A percentile compares a stretch with the other conserved stretches of the same genome.
Evolutionary conservation across 495 filamentous ascomycete species (phyloP).

Genomic region (Elasticomyces elasticus): DNA sequence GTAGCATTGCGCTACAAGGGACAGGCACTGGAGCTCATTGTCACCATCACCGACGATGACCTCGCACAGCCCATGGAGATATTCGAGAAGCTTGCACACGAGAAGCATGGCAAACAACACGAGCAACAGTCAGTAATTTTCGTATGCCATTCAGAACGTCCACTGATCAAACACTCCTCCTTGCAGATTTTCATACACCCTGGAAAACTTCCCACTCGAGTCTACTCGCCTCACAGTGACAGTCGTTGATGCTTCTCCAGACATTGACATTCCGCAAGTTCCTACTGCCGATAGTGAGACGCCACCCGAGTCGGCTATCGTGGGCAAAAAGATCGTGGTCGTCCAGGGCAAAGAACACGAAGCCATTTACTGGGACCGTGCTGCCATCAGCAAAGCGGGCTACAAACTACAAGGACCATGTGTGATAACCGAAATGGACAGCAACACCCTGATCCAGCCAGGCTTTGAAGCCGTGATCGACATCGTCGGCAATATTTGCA

Average conservation of each 20-base stretch:
- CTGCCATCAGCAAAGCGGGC: conserved; percentile 34
- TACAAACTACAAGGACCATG: conserved; percentile 37
- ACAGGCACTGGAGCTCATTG: conserved; percentile 39
- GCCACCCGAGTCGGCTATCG: conserved; percentile 26
- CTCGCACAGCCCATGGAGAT: conserved; percentile 22
- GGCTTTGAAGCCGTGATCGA: conserved; percentile 39
- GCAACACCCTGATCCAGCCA: conserved; percentile 42
- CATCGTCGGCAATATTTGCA: conserved; percentile 39
- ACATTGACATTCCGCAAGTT: conserved; percentile 34
- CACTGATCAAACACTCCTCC: no score
- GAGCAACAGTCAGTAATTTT: no score
- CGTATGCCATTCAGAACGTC: no score
- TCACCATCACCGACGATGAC: conserved; percentile 31
- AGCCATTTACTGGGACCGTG: conserved; percentile 39
- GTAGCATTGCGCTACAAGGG: conserved; percentile 42
- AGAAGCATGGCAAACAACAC: conserved; percentile 36
- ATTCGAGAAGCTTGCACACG: conserved; percentile 26
- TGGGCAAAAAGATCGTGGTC: conserved; percentile 31
- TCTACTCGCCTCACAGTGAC: conserved; percentile 40
- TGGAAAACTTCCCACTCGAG: conserved; percentile 37
- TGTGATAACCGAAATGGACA: conserved; percentile 43
- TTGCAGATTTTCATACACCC: conserved; percentile 42
- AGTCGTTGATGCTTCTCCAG: conserved; percentile 34
- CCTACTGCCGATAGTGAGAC: conserved; percentile 17
- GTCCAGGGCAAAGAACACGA: conserved; percentile 33